A percentile compares a stretch with the other conserved stretches of the same genome.
Conservation (phyloP, 441 rosid species). For the Geranium incanum region DNA sequence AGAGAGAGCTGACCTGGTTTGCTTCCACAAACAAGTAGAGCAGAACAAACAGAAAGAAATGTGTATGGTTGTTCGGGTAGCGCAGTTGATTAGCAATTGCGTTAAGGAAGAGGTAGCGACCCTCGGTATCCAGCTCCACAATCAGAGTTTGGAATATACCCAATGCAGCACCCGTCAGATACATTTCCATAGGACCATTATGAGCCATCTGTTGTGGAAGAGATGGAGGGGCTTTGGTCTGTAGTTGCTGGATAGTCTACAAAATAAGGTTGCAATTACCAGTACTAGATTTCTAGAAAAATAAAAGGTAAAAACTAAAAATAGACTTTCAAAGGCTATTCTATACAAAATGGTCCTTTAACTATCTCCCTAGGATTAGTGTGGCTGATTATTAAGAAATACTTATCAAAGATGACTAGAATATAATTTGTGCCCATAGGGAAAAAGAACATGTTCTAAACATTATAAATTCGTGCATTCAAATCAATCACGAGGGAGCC, state of each 20-base stretch:
- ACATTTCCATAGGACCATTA: slow-evolving; percentile 10
- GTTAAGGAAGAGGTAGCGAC: slow-evolving; percentile 32
- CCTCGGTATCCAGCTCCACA: slow-evolving; percentile 27
- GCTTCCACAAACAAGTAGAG: slow-evolving; percentile 32
- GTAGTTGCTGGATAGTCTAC: slow-evolving; percentile 27
- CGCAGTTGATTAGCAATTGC: slow-evolving; percentile 34
- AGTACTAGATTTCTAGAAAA: neutral
- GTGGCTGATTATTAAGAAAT: neutral
- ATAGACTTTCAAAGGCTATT: neutral
- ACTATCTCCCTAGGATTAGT: neutral
- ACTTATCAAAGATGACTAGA: too few species aligned
- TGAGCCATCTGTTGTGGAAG: slow-evolving; percentile 15
- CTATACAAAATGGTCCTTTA: neutral
- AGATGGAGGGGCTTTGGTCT: slow-evolving; percentile 20
- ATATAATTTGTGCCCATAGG: too few species aligned
- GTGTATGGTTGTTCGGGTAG: slow-evolving; percentile 31
- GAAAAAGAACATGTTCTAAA: too few species aligned
- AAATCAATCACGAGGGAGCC: too few species aligned
- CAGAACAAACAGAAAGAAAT: slow-evolving; percentile 26
- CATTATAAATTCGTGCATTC: too few species aligned
- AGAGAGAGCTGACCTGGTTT: slow-evolving; percentile 20
- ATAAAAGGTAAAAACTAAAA: neutral
- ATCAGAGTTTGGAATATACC: slow-evolving; percentile 26
- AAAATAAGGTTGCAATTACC: neutral
- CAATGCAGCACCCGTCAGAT: slow-evolving; percentile 20